Evolutionary conservation across 164 flowering plant species (phyloP), one percentile per base, ranked within the genome.

Genomic region (Umbilicus rupestris): DNA sequence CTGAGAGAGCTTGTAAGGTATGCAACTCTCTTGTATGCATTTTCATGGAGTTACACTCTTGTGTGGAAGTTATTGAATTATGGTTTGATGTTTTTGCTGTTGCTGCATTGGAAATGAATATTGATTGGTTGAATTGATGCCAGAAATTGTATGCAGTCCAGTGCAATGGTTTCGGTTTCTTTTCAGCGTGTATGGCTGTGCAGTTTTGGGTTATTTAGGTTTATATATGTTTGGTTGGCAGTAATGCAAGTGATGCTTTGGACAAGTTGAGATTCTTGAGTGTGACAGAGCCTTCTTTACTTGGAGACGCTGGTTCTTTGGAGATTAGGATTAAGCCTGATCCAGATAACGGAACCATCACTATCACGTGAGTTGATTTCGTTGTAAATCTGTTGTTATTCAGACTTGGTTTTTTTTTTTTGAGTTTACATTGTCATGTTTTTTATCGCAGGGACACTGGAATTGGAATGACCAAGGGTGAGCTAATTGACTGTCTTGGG

Each of bases 191-290:
- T 16, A 3, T 8, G 19, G 2, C 22, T 24, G 30, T 52, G 15
- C 7, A 15, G 58, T 22, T 52, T 52, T 52, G 3, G 14, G 58
- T 52, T 24, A 7, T 52, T 28, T 3, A 55, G 28, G 60, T 55
- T 26, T 55, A 26, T 15, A 8, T 55, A 4, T 11, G 50, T 55
- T 28, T 30, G 33, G 44, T 55, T 12, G 22, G 65, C 90, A 95
- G 99, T 72, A 95, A 95, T 80, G 97, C 96, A 37, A 94, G 99
- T 87, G 99, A 95, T 87, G 99, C 99, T 24, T 77, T 95, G 22
- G 99, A 91, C 73, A 95, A 95, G 80, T 75, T 92, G 75, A 82
- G 99, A 63, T 94, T 94, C 74, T 75, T 87, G 44, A 94, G 97
- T 78, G 96, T 91, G 69, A 91, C 99, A 15, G 96, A 94, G 39